Percentiles rank a stretch among this genome's conserved stretches.
Evolutionary conservation across 352 stramenopile species (phyloP).

Genomic region (Globisporangium emineosum): DNA sequence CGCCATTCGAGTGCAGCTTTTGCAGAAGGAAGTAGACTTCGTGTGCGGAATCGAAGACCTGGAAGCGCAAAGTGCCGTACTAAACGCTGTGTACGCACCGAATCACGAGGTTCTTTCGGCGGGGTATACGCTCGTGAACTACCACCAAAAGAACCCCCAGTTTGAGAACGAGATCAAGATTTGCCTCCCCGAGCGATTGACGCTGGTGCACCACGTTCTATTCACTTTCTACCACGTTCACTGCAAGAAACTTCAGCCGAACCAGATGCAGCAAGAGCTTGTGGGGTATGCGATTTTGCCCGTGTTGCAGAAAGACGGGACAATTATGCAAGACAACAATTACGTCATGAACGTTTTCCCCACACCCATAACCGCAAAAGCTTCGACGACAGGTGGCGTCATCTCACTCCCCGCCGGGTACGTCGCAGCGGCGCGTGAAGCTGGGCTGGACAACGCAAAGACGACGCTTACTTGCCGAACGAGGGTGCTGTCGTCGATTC

Average conservation of each 20-base stretch:
- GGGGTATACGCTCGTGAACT: slow-evolving; percentile 55
- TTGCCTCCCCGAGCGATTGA: slow-evolving; percentile 50
- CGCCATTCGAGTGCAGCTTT: slow-evolving; percentile 57
- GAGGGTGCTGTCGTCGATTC: slow-evolving; percentile 47
- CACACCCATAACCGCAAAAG: slow-evolving; percentile 20
- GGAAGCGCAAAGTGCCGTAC: slow-evolving; percentile 28
- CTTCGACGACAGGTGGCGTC: slow-evolving; percentile 19
- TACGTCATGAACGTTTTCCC: slow-evolving; percentile 39
- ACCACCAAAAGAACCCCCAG: slow-evolving; percentile 74
- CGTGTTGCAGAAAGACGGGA: slow-evolving; percentile 44
- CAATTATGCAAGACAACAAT: slow-evolving; percentile 44
- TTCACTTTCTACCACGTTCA: slow-evolving; percentile 83
- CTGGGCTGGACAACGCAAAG: slow-evolving; percentile 27
- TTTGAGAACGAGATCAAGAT: slow-evolving; percentile 80
- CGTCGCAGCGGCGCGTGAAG: slow-evolving; percentile 27
- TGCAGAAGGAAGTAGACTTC: slow-evolving; percentile 44
- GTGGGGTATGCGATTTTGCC: slow-evolving; percentile 52
- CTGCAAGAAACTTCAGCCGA: slow-evolving; percentile 68
- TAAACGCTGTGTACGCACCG: slow-evolving; percentile 35
- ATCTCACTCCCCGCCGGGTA: slow-evolving; percentile 46
- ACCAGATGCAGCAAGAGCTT: slow-evolving; percentile 64
- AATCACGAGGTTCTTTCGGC: slow-evolving; percentile 27
- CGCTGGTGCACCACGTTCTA: slow-evolving; percentile 46
- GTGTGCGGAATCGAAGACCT: slow-evolving; percentile 37
- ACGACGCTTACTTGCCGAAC: slow-evolving; percentile 45